Percentiles rank a stretch among this genome's conserved stretches.
These are phyloP conservation scores for Cyclospora cayetanensis DNA, from an alignment of 169 alveolate genomes.

Conservation along the genomic window DNA sequence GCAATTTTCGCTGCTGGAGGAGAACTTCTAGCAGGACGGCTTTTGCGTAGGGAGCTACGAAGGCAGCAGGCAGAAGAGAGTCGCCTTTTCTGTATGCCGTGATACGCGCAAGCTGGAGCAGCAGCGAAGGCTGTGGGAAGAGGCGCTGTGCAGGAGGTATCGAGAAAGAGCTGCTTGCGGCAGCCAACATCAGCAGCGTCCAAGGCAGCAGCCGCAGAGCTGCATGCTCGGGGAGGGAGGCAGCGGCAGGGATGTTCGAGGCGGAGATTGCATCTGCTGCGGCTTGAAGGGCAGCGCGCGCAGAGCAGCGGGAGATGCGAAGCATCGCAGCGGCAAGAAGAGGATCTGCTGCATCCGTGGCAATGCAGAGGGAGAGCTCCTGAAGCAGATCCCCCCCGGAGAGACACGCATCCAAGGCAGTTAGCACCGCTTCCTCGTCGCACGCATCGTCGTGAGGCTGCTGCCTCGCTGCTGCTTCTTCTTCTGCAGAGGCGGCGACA, in stretches of 20 bases:
- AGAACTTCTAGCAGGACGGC: not conserved
- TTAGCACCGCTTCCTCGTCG: not conserved
- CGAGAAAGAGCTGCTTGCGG: constrained; percentile 18
- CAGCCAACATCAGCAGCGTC: constrained; percentile 55
- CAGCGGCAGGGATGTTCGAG: not conserved
- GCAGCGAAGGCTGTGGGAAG: constrained; percentile 6
- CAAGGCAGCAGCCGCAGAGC: constrained; percentile 52
- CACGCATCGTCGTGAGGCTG: not conserved
- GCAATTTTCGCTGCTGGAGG: constrained; percentile 3
- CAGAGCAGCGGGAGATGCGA: constrained; percentile 18
- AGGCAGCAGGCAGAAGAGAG: constrained; percentile 3
- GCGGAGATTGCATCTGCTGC: constrained; percentile 25
- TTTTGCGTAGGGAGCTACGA: not conserved
- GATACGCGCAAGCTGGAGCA: constrained; percentile 33
- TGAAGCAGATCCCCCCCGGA: constrained; percentile 18
- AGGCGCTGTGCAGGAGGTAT: constrained; percentile 8
- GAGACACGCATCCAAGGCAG: not conserved
- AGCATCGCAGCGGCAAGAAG: constrained; percentile 18
- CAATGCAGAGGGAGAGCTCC: constrained; percentile 15
- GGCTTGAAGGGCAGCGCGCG: constrained; percentile 21
- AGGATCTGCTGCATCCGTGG: constrained; percentile 29
- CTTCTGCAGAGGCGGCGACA: not conserved
- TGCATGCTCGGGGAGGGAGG: not conserved
- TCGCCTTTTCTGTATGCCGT: constrained; percentile 29
- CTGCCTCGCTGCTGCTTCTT: not conserved